phyloP scores from a whole-genome alignment of 306 rosid species.

The Trichosanthes cucumerina region DNA sequence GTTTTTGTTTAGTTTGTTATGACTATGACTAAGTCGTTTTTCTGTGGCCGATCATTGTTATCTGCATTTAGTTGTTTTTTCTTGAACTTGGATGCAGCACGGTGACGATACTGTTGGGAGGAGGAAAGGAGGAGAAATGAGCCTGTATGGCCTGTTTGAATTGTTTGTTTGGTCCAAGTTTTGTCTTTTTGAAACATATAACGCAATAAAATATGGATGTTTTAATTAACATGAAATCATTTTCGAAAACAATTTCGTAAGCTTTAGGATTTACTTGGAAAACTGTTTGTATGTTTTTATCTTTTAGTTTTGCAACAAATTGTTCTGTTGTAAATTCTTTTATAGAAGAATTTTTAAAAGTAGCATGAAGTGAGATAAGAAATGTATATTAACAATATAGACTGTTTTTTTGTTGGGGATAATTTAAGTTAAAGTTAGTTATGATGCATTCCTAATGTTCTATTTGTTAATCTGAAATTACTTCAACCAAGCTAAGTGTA shows the following conservation, averaged over 20 bases:
- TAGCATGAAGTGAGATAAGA: neutral
- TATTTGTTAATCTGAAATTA: neutral
- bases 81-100: neutral
- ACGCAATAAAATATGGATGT: neutral
- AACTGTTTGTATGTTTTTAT: neutral
- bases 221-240: neutral
- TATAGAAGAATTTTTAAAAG: neutral
- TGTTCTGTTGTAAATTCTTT: neutral
- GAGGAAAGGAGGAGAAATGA: neutral
- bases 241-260: neutral
- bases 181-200: neutral
- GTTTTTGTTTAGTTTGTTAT: neutral
- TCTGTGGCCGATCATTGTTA: neutral
- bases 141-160: neutral
- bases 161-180: neutral
- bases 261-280: neutral
- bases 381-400: neutral
- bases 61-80: neutral
- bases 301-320: neutral
- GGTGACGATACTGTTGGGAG: neutral
- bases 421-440: neutral
- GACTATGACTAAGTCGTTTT: neutral
- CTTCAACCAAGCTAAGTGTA: neutral
- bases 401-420: neutral
- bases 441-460: neutral